Base-by-base conservation (phyloP, 1,139 yeast genomes). In the Taphrina flavorubra region DNA sequence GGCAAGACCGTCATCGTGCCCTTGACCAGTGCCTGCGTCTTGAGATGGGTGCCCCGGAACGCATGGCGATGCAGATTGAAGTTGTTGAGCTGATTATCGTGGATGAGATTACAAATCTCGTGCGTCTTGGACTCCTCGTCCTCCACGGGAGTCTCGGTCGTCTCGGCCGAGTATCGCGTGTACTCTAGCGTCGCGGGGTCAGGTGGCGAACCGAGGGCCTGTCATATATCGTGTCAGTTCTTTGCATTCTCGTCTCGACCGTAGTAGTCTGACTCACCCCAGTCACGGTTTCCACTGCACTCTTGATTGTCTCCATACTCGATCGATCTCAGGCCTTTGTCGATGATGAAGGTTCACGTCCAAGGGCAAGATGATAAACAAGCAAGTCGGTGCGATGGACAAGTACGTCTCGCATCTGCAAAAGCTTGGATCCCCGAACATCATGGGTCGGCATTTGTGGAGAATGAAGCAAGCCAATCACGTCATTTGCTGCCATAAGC, bases 11-110 rank as follows among this genome's bases (percentile, higher is more conserved):
- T 25, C 49, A 56, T 13, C 49, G 11, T 39, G 46, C 60, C 60
- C 60, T 56, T 56, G 34, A 56, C 60, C 14, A 56, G 49, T 13
- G 60, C 60, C 37, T 56, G 60, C n/a, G 36, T 56, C 60, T 56
- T 56, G 34, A 56, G 36, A 40, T 56, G 60, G 6, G 60, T 56
- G 36, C 60, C 60, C 4, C 60, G 25, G 36, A 56, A 56, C 34
- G 60, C 60, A 18, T 56, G 60, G 10, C 60, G 25, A 18, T 56
- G 60, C 3, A 56, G 49, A 56, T 56, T 49, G 18, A 56, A 56
- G 49, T 56, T 56, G 25, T 49, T 49, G 13, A 49, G 31, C 36
- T 56, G 60, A 18, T 56, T 56, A 49, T 56, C 60, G 36, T 56
- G 39, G 36, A 56, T 40, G 36, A 56, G 20, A 7, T n/a, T 49